phyloP scores from a whole-genome alignment of 768 basidiomycete species.

The Sutorius australiensis region DNA sequence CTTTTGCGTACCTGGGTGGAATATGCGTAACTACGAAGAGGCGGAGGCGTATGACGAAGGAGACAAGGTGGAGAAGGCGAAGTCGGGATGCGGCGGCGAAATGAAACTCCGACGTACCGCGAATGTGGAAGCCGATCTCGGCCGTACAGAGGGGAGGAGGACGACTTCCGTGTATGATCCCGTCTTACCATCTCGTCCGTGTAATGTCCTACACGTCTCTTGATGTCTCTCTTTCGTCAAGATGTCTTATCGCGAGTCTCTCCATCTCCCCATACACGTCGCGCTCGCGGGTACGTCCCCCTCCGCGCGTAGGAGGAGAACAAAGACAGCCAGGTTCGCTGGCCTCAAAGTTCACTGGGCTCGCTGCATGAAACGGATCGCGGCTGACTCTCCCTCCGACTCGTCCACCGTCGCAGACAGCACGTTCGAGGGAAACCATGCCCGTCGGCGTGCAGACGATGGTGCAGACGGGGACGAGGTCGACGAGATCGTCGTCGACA shows the following conservation, averaged over 20 bases:
- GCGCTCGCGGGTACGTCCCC: constrained; percentile 28
- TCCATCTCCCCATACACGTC: constrained; percentile 42
- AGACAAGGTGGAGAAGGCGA: constrained; percentile 36
- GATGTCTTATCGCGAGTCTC: constrained; percentile 9
- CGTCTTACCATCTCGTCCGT: background rate
- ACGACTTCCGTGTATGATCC: no score
- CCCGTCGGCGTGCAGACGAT: constrained; percentile 29
- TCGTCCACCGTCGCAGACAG: constrained; percentile 52
- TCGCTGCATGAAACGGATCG: constrained; percentile 50
- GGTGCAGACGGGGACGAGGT: constrained; percentile 41
- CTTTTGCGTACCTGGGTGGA: constrained; percentile 22
- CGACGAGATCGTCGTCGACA: constrained; percentile 74
- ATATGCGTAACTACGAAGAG: constrained; percentile 18
- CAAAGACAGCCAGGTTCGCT: constrained; percentile 39
- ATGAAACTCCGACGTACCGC: constrained; percentile 37
- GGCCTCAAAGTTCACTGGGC: constrained; percentile 44
- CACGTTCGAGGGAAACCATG: constrained; percentile 37
- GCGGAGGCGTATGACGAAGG: constrained; percentile 28
- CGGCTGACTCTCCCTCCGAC: constrained; percentile 54
- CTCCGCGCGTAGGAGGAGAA: constrained; percentile 26
- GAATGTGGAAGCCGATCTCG: constrained; percentile 24
- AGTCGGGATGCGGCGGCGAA: constrained; percentile 27
- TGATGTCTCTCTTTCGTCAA: no score
- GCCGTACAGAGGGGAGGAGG: background rate
- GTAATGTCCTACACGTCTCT: background rate